These are phyloP conservation scores for Colletotrichum falcatum DNA, from an alignment of 2,329 filamentous ascomycete species.

Conservation along the genomic window DNA sequence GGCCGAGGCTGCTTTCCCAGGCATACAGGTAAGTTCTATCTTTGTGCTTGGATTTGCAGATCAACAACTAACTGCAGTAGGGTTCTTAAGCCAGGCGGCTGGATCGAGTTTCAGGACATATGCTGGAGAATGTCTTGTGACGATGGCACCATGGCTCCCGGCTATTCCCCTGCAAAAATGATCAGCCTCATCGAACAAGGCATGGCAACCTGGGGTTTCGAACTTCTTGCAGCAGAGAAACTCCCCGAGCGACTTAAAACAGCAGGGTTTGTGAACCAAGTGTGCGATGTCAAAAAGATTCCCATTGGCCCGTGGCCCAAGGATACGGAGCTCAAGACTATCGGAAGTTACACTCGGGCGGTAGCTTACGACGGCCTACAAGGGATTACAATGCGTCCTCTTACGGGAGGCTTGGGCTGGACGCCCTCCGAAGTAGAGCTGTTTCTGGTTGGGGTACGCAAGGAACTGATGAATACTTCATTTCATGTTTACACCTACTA, in stretches of 20 bases:
- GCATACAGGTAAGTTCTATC: not conserved
- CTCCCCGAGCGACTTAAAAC: not conserved
- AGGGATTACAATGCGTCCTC: not conserved
- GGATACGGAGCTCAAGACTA: not conserved
- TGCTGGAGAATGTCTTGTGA: not conserved
- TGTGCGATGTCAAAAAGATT: not conserved
- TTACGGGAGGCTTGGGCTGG: not conserved
- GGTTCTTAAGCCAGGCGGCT: no score
- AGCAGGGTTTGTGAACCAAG: not conserved
- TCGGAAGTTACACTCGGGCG: not conserved
- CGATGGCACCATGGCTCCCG: not conserved
- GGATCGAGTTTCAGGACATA: conserved; percentile 1
- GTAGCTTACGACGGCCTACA: not conserved
- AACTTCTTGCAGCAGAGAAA: not conserved
- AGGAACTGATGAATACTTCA: not conserved
- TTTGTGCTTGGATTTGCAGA: no score
- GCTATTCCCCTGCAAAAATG: conserved; percentile 9
- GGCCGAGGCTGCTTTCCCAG: conserved; percentile 5
- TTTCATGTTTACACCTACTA: not conserved
- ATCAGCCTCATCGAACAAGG: not conserved
- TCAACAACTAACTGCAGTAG: not conserved
- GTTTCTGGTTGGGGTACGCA: not conserved
- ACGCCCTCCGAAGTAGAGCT: not conserved
- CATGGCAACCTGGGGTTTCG: not conserved
- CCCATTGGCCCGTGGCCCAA: not conserved